A percentile compares a stretch with the other conserved stretches of the same genome.
Evolutionary conservation across 805 yeast species (phyloP).

Genomic region (Kodamaea nitidulidarum): DNA sequence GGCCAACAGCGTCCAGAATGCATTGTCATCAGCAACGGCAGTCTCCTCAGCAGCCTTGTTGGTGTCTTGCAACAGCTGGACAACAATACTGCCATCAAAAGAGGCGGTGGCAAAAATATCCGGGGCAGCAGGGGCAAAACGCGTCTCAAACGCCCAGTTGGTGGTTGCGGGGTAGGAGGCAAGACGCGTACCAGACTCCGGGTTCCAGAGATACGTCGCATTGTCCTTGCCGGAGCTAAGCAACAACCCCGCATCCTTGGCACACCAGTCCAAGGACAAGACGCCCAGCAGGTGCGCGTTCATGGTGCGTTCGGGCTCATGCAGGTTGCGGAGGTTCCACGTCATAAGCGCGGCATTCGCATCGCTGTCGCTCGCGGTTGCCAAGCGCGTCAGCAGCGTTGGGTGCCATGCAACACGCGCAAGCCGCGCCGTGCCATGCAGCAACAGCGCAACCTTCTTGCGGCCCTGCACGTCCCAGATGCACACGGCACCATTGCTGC

Average conservation of each 20-base stretch:
- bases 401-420: conserved; percentile 96
- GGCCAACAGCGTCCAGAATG: conserved; percentile 81
- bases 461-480: conserved; percentile 91
- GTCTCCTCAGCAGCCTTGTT: conserved; percentile 48
- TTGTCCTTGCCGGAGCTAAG: conserved; percentile 93
- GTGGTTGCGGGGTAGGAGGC: conserved; percentile 90
- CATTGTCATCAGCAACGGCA: conserved; percentile 54
- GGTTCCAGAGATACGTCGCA: conserved; percentile 86
- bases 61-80: conserved; percentile 88
- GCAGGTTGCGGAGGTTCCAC: conserved; percentile 94
- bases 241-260: conserved; percentile 69
- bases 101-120: conserved; percentile 87
- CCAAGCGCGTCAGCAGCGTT: conserved; percentile 72
- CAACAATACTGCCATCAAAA: conserved; percentile 74
- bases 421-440: conserved; percentile 67
- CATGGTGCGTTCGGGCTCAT: conserved; percentile 77
- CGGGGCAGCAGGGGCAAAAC: conserved; percentile 84
- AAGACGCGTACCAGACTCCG: conserved; percentile 62
- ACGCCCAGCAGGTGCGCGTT: conserved; percentile 86
- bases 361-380: conserved; percentile 85
- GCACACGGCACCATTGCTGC: conserved; percentile 79
- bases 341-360: conserved; percentile 72
- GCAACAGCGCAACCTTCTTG: conserved; percentile 83
- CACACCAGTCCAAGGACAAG: conserved; percentile 90
- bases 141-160: conserved; percentile 89